These are phyloP conservation scores for Cystofilobasidium macerans DNA, from an alignment of 768 basidiomycete genomes.

Conservation along the genomic window DNA sequence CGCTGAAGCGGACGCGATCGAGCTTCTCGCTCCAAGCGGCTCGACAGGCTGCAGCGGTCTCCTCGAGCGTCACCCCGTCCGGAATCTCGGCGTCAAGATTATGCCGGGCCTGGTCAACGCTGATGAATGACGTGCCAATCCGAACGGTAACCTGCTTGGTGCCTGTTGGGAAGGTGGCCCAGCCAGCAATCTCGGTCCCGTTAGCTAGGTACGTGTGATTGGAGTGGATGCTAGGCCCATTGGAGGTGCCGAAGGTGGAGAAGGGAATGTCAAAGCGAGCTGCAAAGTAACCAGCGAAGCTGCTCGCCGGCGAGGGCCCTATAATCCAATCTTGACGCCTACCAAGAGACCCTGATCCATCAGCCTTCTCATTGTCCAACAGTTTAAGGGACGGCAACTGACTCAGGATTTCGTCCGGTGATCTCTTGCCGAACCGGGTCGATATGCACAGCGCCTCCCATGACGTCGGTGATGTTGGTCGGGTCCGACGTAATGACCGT, in stretches of 20 bases:
- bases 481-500: constrained; percentile 50
- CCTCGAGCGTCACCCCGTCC: constrained; percentile 45
- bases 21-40: constrained; percentile 52
- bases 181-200: constrained; percentile 47
- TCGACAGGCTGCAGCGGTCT: constrained; percentile 46
- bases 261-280: constrained; percentile 40
- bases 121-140: constrained; percentile 65
- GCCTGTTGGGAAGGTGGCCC: constrained; percentile 32
- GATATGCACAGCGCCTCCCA: constrained; percentile 45
- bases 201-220: constrained; percentile 34
- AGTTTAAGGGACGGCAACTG: no score
- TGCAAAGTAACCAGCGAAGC: constrained; percentile 46
- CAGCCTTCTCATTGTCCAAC: no score
- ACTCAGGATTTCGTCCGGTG: constrained; percentile 54
- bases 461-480: constrained; percentile 47
- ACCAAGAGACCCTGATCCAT: no score
- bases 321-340: constrained; percentile 64
- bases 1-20: constrained; percentile 45
- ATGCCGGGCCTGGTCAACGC: constrained; percentile 51
- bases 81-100: constrained; percentile 28
- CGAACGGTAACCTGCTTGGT: constrained; percentile 46
- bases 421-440: constrained; percentile 45
- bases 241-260: constrained; percentile 45
- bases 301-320: constrained; percentile 42
- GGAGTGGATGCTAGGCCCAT: constrained; percentile 41